Percentiles rank a stretch among this genome's conserved stretches.
These are phyloP conservation scores for Bruguiera hainesii DNA, from an alignment of 441 rosid species.

Conservation along the genomic window DNA sequence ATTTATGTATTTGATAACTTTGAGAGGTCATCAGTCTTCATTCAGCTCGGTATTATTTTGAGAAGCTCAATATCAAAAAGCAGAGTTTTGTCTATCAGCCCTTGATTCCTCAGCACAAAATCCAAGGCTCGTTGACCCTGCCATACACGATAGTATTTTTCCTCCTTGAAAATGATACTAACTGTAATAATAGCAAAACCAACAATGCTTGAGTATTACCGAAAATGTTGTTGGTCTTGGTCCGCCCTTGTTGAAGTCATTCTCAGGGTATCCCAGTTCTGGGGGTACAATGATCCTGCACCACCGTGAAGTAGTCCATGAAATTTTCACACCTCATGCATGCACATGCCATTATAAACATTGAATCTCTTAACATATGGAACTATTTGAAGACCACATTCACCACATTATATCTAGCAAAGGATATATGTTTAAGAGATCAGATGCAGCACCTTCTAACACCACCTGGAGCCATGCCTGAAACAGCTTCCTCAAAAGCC, in stretches of 20 bases:
- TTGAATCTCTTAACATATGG: background rate
- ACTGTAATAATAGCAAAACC: background rate
- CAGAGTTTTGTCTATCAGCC: constrained; percentile 89
- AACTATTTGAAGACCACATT: background rate
- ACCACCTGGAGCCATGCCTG: constrained; percentile 91
- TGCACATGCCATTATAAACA: background rate
- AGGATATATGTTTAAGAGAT: constrained; percentile 13
- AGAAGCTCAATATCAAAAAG: constrained; percentile 92
- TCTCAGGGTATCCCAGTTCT: constrained; percentile 87
- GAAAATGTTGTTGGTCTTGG: constrained; percentile 90
- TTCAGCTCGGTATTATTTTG: constrained; percentile 52
- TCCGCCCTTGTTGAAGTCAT: constrained; percentile 74
- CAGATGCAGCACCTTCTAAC: constrained; percentile 71
- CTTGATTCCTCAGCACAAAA: constrained; percentile 94
- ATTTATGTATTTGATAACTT: constrained; percentile 5
- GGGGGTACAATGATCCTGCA: constrained; percentile 97
- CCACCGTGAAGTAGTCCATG: constrained; percentile 35
- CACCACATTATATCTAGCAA: background rate
- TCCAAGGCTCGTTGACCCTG: constrained; percentile 96
- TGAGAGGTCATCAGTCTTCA: constrained; percentile 15
- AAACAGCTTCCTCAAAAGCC: constrained; percentile 92
- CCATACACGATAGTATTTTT: constrained; percentile 11
- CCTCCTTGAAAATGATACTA: background rate
- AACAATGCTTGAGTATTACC: constrained; percentile 35
- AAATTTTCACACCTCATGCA: constrained; percentile 19